These are phyloP conservation scores for Trichoderma semiorbis DNA, from an alignment of 2,329 filamentous ascomycete genomes.

Conservation along the genomic window DNA sequence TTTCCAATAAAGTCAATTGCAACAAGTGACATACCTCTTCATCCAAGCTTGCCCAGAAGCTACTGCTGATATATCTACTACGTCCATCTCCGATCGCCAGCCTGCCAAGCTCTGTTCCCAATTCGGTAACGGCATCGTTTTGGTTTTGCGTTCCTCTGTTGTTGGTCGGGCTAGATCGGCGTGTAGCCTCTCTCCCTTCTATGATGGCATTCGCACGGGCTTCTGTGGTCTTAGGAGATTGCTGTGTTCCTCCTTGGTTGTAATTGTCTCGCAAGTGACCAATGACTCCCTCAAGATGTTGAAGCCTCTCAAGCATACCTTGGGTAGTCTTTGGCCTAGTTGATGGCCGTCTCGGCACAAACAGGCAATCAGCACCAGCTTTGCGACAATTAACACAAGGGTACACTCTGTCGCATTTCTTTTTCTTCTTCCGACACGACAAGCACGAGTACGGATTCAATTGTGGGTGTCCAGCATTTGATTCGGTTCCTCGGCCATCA, in stretches of 20 bases:
- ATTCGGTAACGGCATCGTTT: background rate
- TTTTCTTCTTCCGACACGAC: background rate
- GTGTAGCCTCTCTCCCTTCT: background rate
- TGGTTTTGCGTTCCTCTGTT: background rate
- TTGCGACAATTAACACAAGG: background rate
- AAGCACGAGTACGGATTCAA: constrained; percentile 3
- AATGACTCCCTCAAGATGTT: constrained; percentile 2
- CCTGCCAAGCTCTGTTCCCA: constrained; percentile 1
- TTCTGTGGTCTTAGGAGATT: background rate
- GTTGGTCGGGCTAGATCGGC: background rate
- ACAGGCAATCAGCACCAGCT: background rate
- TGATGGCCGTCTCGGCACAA: background rate
- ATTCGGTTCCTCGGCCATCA: background rate
- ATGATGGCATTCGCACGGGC: background rate
- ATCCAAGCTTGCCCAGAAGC: background rate
- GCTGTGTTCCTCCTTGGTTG: background rate
- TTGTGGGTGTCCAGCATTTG: background rate
- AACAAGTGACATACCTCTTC: background rate
- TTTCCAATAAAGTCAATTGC: background rate
- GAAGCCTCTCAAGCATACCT: background rate
- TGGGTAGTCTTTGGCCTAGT: background rate
- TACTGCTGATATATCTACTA: background rate
- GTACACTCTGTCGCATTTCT: background rate
- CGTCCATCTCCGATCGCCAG: background rate
- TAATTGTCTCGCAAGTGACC: background rate